Evolutionary conservation across 1,284 basidiomycete genomes (phyloP).

Genomic region (Hypsizygus ulmarius): DNA sequence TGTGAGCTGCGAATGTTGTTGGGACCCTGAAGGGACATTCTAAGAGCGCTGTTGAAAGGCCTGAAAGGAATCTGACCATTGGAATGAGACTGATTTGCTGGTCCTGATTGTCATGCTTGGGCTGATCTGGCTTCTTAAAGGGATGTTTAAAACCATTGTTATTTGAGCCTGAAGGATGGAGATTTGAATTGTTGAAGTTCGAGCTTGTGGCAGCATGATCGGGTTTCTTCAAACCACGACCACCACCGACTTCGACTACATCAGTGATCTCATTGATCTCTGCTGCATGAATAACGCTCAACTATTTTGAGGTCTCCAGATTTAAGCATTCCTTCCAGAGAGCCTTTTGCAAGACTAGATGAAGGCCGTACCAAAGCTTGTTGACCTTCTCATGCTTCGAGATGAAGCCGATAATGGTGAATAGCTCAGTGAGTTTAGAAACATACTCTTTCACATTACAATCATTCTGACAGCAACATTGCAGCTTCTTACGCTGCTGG

Average conservation of each 20-base stretch:
- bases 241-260: conserved; percentile 8
- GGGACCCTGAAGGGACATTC: no score
- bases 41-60: no score
- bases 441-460: conserved; percentile 23
- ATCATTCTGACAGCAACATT: conserved; percentile 17
- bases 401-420: conserved; percentile 25
- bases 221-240: no score
- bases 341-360: conserved; percentile 11
- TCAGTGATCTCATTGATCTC: conserved; percentile 21
- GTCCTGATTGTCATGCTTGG: no score
- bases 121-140: no score
- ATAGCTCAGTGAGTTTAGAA: conserved; percentile 23
- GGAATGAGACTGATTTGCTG: no score
- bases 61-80: no score
- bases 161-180: no score
- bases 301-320: conserved; percentile 20
- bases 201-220: no score
- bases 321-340: conserved; percentile 17
- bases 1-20: no score
- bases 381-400: conserved; percentile 17
- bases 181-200: no score
- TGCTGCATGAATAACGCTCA: conserved; percentile 15
- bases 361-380: conserved; percentile 22
- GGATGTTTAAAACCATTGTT: no score
- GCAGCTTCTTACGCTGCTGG: conserved; percentile 15